Percentiles rank a stretch among this genome's conserved stretches.
Evolutionary conservation across 2,329 filamentous ascomycete genomes (phyloP).

Genomic region (Alternaria brassicae): DNA sequence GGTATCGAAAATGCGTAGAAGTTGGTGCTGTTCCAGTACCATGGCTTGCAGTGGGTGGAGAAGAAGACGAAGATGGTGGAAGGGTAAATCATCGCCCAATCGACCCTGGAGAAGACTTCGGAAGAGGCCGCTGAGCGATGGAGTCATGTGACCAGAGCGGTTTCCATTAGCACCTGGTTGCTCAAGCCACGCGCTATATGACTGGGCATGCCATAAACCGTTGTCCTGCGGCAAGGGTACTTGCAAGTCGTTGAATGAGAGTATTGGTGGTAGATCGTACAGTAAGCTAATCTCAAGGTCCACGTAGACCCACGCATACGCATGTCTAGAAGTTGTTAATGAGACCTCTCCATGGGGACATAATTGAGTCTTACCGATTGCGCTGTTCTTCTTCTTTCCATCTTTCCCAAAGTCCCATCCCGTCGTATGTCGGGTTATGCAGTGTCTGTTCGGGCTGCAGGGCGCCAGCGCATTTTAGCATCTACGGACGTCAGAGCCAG

Average conservation of each 20-base stretch:
- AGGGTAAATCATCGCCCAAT: neutral
- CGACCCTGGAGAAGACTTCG: constrained; percentile 14
- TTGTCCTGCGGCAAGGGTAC: constrained; percentile 4
- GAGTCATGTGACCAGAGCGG: neutral
- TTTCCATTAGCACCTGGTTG: neutral
- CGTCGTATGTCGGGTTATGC: neutral
- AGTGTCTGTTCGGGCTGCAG: neutral
- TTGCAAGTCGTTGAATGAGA: constrained; percentile 12
- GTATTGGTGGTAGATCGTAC: constrained; percentile 9
- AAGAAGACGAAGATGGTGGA: constrained; percentile 13
- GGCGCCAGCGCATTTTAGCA: constrained; percentile 5
- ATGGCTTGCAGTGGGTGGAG: constrained; percentile 11
- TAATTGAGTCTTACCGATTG: neutral
- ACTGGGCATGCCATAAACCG: constrained; percentile 7
- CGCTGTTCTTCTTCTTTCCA: constrained; percentile 12
- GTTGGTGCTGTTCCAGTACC: constrained; percentile 13
- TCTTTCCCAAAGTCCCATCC: constrained; percentile 2
- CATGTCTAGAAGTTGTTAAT: constrained; percentile 5
- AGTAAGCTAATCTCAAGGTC: constrained; percentile 12
- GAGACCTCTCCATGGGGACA: neutral
- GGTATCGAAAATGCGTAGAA: constrained; percentile 11
- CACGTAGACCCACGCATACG: constrained; percentile 14
- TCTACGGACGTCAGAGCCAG: neutral
- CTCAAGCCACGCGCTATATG: constrained; percentile 4
- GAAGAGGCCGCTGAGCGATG: constrained; percentile 10